These are phyloP conservation scores for Myxozyma monticola DNA, from an alignment of 805 yeast species.

Conservation along the genomic window DNA sequence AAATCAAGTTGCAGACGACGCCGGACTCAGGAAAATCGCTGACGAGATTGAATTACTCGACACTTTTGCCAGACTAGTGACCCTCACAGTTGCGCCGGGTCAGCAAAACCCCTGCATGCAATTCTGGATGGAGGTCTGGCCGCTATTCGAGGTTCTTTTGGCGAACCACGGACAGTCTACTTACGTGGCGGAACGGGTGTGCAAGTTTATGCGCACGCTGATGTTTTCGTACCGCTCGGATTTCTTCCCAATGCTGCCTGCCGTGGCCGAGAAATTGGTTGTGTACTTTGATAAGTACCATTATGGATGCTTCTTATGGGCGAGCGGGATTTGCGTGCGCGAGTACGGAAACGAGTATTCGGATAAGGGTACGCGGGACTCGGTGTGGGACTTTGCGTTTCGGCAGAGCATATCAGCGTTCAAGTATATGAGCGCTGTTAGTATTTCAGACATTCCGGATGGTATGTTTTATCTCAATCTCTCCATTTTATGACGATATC, in stretches of 20 bases:
- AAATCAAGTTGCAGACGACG: slow-evolving; percentile 39
- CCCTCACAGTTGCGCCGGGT: slow-evolving; percentile 40
- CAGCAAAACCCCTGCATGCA: slow-evolving; percentile 51
- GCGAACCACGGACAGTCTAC: slow-evolving; percentile 57
- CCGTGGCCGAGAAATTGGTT: slow-evolving; percentile 65
- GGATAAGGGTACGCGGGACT: slow-evolving; percentile 50
- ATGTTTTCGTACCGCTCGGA: slow-evolving; percentile 62
- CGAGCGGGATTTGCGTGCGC: slow-evolving; percentile 70
- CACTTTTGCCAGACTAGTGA: slow-evolving; percentile 57
- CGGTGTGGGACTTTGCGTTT: slow-evolving; percentile 73
- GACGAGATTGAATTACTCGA: slow-evolving; percentile 72
- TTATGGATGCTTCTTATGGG: slow-evolving; percentile 86
- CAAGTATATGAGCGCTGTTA: slow-evolving; percentile 40
- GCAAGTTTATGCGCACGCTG: slow-evolving; percentile 65
- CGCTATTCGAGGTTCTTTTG: slow-evolving; percentile 52
- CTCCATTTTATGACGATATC: background rate
- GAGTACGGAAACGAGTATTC: slow-evolving; percentile 62
- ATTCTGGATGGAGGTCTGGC: slow-evolving; percentile 59
- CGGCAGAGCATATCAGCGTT: slow-evolving; percentile 65
- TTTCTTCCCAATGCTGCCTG: slow-evolving; percentile 58
- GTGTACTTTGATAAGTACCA: slow-evolving; percentile 68
- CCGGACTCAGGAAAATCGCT: slow-evolving; percentile 52
- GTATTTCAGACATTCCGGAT: slow-evolving; percentile 52
- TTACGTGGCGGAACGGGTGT: slow-evolving; percentile 70
- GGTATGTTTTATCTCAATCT: slow-evolving; percentile 25